Conservation (phyloP, 2,329 filamentous ascomycete species). For the Hymenoscyphus occultus region DNA sequence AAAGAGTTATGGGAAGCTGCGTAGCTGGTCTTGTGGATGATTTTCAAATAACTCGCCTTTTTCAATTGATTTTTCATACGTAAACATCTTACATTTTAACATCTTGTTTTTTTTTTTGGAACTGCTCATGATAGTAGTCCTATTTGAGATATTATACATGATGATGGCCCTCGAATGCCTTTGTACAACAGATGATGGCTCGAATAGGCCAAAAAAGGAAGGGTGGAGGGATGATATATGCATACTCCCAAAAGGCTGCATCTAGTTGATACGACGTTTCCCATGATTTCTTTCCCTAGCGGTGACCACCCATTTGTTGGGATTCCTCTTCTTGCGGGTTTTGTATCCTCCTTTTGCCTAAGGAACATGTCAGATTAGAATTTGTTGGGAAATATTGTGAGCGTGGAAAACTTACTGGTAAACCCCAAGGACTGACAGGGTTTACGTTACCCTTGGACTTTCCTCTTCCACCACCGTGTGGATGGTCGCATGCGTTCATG, state of each 20-base stretch:
- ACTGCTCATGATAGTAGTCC: neutral
- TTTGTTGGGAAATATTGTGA: neutral
- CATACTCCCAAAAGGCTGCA: neutral
- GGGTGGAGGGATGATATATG: neutral
- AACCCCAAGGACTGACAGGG: conserved; percentile 95
- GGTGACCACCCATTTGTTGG: conserved; percentile 88
- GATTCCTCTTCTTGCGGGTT: conserved; percentile 82
- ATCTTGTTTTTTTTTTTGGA: conserved; percentile 3
- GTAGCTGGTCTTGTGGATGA: too few relatives aligned
- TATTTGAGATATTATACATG: neutral
- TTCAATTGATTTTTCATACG: neutral
- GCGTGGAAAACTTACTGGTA: conserved; percentile 64
- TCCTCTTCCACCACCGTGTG: conserved; percentile 97
- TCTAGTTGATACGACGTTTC: conserved; percentile 70
- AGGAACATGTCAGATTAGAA: conserved; percentile 20
- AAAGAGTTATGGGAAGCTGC: too few relatives aligned
- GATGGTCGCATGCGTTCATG: conserved; percentile 98
- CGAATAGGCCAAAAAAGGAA: conserved; percentile 4
- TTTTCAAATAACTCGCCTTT: too few relatives aligned
- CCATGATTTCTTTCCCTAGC: conserved; percentile 85
- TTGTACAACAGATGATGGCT: neutral
- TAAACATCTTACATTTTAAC: conserved; percentile 5
- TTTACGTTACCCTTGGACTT: conserved; percentile 98
- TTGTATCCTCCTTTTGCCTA: conserved; percentile 85
- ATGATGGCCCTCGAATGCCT: neutral